Base-by-base conservation (phyloP, 371 early-diverging fungal species). In the Zopfochytrium polystomum region DNA sequence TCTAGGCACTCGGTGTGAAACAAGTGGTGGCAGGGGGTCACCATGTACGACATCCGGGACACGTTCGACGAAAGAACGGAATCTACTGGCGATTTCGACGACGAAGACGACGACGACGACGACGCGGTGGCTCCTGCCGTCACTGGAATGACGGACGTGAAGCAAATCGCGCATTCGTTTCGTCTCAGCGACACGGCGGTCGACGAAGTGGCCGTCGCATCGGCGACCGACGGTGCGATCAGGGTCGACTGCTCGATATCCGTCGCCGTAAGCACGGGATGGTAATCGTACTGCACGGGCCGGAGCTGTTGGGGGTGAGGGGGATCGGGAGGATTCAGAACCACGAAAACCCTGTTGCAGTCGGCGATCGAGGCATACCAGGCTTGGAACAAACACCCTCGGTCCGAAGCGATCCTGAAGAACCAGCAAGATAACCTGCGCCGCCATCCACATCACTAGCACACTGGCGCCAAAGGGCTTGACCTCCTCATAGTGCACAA, bases 1-100 rank as follows among this genome's bases (percentile, higher is more conserved):
- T 58, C 61, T 55, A 90, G 62, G 60, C 90, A 91, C n/a, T 85
- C 84, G 1, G 87, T 82, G 70, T 90, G 90, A 72, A 88, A 91
- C 34, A 90, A 61, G 60, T 90, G 91, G 15, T 86, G 84, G 69
- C 90, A 91, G 1, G 90, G 92, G 26, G 91, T 91, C 43, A 90
- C 69, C 88, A 90, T 90, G 59, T 90, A 89, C 20, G 75, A 73
- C 25, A 26, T 47, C 31, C 34, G 42, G 15, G 42, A 18, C 23
- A 31, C 43, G 29, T 23, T 50, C 46, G 25, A 23, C 32, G n/a
- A 18, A 26, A 48, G 29, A 7, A 30, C 32, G 30, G 26, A 26
- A 27, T 80, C 71, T 5, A 76, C 63, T 2, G 70, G 70, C n/a
- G 72, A 3, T n/a, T 2, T 50, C n/a, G n/a, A n/a, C n/a, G n/a